Evolutionary conservation across 139 green algal species (phyloP).

Genomic region (Tetradesmus lagerheimii): DNA sequence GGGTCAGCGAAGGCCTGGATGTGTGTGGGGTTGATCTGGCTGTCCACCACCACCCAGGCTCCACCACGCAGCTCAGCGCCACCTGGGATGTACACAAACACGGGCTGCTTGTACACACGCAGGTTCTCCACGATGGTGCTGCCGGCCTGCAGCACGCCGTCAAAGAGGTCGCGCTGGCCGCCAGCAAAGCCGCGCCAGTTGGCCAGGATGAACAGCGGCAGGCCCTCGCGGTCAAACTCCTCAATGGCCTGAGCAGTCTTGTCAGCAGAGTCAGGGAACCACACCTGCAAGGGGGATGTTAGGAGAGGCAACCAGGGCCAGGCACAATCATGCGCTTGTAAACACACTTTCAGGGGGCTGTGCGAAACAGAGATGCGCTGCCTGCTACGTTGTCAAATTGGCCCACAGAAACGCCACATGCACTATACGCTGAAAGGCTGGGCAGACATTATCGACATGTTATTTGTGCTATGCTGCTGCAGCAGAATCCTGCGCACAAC

Average conservation of each 20-base stretch:
- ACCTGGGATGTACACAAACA: conserved; percentile 96
- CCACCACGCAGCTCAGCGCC: conserved; percentile 96
- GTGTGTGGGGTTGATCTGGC: conserved; percentile 86
- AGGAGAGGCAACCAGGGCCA: neutral
- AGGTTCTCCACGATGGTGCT: conserved; percentile 97
- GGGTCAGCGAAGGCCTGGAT: conserved; percentile 91
- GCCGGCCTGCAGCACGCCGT: conserved; percentile 96
- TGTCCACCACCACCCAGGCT: conserved; percentile 99
- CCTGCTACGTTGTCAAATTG: too few species aligned
- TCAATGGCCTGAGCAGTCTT: conserved; percentile 99
- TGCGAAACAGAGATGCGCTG: neutral
- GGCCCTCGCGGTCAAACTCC: conserved; percentile 95
- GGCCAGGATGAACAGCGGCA: conserved; percentile 98
- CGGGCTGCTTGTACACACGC: conserved; percentile 90
- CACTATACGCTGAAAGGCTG: too few species aligned
- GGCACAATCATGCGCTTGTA: neutral
- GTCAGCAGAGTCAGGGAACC: conserved; percentile 96
- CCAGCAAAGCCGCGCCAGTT: conserved; percentile 99
- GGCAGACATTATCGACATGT: too few species aligned
- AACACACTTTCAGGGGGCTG: neutral
- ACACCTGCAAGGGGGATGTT: conserved; percentile 82
- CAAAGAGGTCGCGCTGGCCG: conserved; percentile 97
- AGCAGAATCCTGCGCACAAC: neutral
- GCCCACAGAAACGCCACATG: too few species aligned
- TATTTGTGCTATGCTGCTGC: neutral